Base-by-base conservation (phyloP, 352 stramenopile species). In the Aphanomyces stellatus region DNA sequence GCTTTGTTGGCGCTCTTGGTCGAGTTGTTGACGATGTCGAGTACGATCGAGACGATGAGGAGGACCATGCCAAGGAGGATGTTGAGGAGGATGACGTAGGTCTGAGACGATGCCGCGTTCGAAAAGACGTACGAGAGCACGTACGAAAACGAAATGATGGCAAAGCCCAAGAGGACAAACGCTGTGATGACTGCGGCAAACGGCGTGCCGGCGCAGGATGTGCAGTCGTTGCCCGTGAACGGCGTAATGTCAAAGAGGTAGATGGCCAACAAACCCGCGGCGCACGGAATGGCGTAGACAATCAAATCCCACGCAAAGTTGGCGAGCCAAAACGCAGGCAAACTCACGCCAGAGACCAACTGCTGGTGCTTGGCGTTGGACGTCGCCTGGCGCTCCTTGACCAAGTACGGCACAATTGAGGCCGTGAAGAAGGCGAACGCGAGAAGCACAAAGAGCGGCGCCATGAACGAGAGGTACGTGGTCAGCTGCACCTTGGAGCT, bases 291-390 rank as follows among this genome's bases (percentile, higher is more conserved):
- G 42, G 96, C 69, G 77, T 98, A 98, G 53, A 94, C 88, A 28
- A 94, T 56, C 31, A 96, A 76, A 72, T 99, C 94, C 83, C 92
- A 99, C 11, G 95, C 53, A 63, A 89, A 98, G 46, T 97, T 98
- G 17, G 93, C 90, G 3, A 98, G 46, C 97, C 97, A 99, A 71
- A 99, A 99, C 0, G 92, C 88, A 1, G 68, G 70, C 10, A 98
- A 79, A 37, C 87, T 90, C 0, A 98, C 95, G 11, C 97, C 97
- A 0, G 89, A 96, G 31, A 99, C 95, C 73, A 84, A 89, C 71
- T 98, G 92, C 76, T 97, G 88, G 80, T 99, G 97, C 74, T 99
- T 99, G 1, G 95, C 91, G 74, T 98, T 98, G 70, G 84, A 73
- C 11, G 71, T 73, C 6, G 91, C 85, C 59, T 98, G 86, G 46